Evolutionary conservation across 352 stramenopile genomes (phyloP), one percentile per base, ranked within the genome.

Genomic region (Globisporangium paddicum): DNA sequence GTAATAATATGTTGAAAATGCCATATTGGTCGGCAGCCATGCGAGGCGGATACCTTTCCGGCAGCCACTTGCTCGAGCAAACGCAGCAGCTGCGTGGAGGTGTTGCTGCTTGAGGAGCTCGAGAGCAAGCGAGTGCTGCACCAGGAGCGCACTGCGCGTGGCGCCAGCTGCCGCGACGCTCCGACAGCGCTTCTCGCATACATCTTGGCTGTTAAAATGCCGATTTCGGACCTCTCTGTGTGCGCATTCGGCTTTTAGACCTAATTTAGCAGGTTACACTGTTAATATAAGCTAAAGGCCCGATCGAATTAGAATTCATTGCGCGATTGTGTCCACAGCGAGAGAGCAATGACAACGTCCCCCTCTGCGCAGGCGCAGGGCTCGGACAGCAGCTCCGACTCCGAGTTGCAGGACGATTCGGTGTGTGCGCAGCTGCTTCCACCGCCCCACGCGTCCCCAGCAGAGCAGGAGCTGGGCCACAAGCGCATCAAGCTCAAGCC

Each of bases 1-100:
- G 37, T 16, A 41, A 44, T 44, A 19, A 3, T 21, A 19, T 2
- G 37, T 21, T 19, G 37, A 44, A 1, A 19, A 44, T 21, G 14
- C 5, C 37, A 44, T 44, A 42, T 19, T 44, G 18, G 21, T 19
- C n/a, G 35, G 37, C 16, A 44, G 19, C 5, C 16, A 56, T 9
- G 14, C 7, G 16, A 10, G 16, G 37, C 9, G 14, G 0, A 71
- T 30, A 82, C 69, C 58, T 87, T 69, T 45, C 78, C 77, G 7
- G 72, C 69, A 2, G 80, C 77, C 23, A 90, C 80, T 32, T 71
- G 70, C 62, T 90, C 69, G 13, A 90, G 62, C 26, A 90, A 57
- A n/a, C 35, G 58, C 30, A 66, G 58, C 42, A 66, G 37, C 66
- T 53, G 47, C 47, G 26, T 2, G 1, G 47, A 11, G 28, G 6